Base-by-base conservation (phyloP, 2,329 filamentous ascomycete genomes). In the Pseudogymnoascus sp. region DNA sequence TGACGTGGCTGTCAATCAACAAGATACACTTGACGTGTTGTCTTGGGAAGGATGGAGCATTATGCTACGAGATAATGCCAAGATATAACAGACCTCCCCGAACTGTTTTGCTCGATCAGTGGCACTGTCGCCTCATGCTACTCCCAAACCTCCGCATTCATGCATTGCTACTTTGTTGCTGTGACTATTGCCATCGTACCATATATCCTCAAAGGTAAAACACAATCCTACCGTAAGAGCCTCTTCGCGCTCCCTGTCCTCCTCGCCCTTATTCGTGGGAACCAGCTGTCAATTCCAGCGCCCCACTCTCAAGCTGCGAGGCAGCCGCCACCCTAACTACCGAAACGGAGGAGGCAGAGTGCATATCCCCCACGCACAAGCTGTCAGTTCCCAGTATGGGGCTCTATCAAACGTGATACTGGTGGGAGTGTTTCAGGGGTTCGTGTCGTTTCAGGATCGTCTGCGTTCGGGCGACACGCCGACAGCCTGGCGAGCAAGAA, bases 211-310 rank as follows among this genome's bases (percentile, higher is more conserved):
- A 33, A 54, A 33, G 47, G 28, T 54, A 54, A 54, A 54, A 54
- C 47, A 54, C 47, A 54, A 54, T 54, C 47, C 28, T 20, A 54
- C n/a, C 28, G 47, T 54, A 54, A 33, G 47, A 54, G 47, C 47
- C 47, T 54, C 47, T 33, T 33, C 11, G 47, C 47, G 28, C 25
- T 8, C 47, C 47, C 47, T 33, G 25, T n/a, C 8, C 43, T 30
- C 25, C 43, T 25, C 11, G n/a, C 5, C 47, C 47, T 54, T 33
- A 54, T 54, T 54, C n/a, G 47, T 33, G 47, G 47, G 28, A 54
- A 54, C 16, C 28, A 33, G 47, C 47, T 54, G 47, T 54, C 47
- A 54, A 54, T 20, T 20, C n/a, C 47, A 33, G 16, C 28, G 47
- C 47, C 28, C 28, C 28, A 18, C 47, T 54, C 25, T n/a, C 47